These are phyloP conservation scores for Malus asiatica DNA, from an alignment of 306 rosid genomes.

Conservation along the genomic window DNA sequence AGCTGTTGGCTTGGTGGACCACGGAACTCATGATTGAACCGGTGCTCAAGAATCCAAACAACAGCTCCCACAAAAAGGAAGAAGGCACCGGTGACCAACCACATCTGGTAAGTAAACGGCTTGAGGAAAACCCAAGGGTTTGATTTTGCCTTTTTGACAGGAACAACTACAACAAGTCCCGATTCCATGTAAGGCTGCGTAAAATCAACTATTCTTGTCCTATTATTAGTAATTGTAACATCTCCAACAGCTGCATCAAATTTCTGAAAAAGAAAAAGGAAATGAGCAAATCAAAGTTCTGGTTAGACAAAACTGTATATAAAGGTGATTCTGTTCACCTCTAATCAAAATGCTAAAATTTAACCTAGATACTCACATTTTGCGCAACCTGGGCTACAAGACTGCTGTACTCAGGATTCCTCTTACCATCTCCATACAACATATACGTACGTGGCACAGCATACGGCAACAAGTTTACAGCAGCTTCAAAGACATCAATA, in stretches of 20 bases:
- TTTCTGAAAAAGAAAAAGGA: constrained; percentile 29
- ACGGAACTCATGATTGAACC: constrained; percentile 69
- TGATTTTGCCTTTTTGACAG: constrained; percentile 48
- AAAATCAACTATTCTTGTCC: constrained; percentile 77
- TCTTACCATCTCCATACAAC: constrained; percentile 58
- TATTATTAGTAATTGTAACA: constrained; percentile 64
- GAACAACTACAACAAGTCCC: constrained; percentile 71
- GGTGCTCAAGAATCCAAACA: constrained; percentile 94
- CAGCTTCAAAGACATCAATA: constrained; percentile 82
- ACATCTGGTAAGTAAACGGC: constrained; percentile 67
- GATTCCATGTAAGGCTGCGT: constrained; percentile 78
- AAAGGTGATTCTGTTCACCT: background rate
- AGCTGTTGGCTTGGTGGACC: constrained; percentile 76
- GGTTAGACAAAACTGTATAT: background rate
- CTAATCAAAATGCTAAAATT: too few species aligned
- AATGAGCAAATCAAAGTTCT: constrained; percentile 1
- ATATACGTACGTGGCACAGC: constrained; percentile 64
- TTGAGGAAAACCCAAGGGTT: constrained; percentile 77
- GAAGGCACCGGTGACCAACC: constrained; percentile 65
- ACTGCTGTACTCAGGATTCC: constrained; percentile 38
- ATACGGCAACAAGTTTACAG: constrained; percentile 66
- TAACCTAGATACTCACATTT: constrained; percentile 58
- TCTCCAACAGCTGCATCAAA: constrained; percentile 86
- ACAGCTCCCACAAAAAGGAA: constrained; percentile 72
- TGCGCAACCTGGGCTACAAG: constrained; percentile 50